A percentile compares a stretch with the other conserved stretches of the same genome.
Evolutionary conservation across 177 flowering plant genomes (phyloP).

Genomic region (Vitis hybrid): DNA sequence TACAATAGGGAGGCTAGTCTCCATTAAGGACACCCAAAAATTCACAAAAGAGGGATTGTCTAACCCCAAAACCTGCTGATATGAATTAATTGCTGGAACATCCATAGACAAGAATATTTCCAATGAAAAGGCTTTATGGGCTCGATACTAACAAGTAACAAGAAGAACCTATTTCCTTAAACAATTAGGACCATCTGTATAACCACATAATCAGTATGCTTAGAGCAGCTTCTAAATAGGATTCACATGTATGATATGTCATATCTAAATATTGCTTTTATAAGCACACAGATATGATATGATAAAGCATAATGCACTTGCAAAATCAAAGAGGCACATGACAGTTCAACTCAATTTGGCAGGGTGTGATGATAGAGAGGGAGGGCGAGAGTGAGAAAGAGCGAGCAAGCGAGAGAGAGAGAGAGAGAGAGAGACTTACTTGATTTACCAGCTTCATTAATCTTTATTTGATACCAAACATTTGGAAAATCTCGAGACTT

Average conservation of each 20-base stretch:
- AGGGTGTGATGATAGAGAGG: no score
- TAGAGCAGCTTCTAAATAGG: neutral
- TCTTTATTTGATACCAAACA: conserved; percentile 69
- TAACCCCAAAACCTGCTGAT: no score
- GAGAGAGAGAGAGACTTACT: conserved; percentile 33
- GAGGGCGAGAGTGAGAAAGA: no score
- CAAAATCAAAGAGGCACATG: neutral
- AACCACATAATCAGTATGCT: conserved; percentile 1
- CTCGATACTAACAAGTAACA: neutral
- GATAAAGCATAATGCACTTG: no score
- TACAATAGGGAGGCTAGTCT: no score
- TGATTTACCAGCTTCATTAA: conserved; percentile 75
- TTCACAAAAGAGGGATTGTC: no score
- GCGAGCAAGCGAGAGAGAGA: no score
- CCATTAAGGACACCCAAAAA: no score
- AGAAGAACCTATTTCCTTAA: neutral
- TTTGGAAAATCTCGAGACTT: conserved; percentile 48
- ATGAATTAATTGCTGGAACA: neutral
- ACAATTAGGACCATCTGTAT: neutral
- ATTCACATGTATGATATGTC: neutral
- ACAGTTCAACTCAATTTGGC: no score
- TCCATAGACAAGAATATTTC: neutral
- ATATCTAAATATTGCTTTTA: neutral
- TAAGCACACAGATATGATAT: neutral
- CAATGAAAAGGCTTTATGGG: neutral